A percentile compares a stretch with the other conserved stretches of the same genome.
phyloP scores from a whole-genome alignment of 495 filamentous ascomycete genomes.

The Neurospora sp. region DNA sequence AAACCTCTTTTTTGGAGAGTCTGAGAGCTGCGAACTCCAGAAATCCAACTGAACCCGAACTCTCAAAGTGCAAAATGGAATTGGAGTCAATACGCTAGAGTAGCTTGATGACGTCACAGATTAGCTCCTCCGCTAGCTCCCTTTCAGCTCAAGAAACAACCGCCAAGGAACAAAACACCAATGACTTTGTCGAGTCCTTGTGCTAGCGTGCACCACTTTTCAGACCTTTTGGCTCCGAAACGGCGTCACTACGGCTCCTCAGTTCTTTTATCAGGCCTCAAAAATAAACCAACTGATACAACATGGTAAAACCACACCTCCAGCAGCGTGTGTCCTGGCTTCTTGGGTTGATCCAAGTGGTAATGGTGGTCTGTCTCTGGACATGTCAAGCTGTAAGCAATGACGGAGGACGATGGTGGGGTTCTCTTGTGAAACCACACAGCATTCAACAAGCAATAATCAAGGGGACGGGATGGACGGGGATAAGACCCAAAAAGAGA shows the following conservation, averaged over 20 bases:
- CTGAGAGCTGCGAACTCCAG: background rate
- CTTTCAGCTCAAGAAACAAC: background rate
- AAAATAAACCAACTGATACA: no score
- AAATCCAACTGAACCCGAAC: background rate
- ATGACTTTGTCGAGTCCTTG: background rate
- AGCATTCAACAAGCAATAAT: background rate
- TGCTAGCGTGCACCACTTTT: background rate
- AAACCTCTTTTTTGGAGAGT: background rate
- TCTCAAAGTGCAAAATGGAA: background rate
- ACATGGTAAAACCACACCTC: background rate
- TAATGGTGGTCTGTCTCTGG: background rate
- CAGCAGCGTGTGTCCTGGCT: background rate
- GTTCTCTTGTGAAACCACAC: background rate
- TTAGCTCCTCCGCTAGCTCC: background rate
- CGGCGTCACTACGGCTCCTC: background rate
- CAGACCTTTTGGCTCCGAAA: background rate
- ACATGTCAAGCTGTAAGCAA: background rate
- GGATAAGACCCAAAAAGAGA: background rate
- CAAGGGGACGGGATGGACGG: background rate
- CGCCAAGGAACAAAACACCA: background rate
- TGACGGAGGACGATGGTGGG: background rate
- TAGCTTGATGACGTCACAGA: background rate
- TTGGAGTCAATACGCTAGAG: background rate
- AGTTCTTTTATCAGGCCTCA: background rate
- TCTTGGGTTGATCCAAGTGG: background rate